Conservation (phyloP, 768 basidiomycete species). For the Lyophyllum decastes region DNA sequence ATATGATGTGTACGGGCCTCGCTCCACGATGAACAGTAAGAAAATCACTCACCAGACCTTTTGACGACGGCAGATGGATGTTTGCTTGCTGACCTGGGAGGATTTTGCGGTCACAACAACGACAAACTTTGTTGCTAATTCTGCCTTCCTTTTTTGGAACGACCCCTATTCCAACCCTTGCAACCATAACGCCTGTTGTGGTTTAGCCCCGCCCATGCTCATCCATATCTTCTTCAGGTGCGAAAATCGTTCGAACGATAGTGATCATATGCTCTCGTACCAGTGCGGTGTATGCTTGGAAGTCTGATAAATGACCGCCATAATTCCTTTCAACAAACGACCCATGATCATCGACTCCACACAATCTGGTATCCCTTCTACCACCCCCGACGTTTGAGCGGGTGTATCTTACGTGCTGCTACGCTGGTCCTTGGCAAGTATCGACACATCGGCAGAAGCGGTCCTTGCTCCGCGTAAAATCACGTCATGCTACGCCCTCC, state of each 20-base stretch:
- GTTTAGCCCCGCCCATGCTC: not conserved
- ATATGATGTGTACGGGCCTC: conserved; percentile 23
- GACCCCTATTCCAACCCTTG: conserved; percentile 8
- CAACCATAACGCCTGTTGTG: not conserved
- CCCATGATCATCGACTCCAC: not conserved
- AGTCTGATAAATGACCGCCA: not conserved
- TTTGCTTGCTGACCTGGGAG: conserved; percentile 32
- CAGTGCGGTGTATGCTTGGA: not conserved
- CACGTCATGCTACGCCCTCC: not conserved
- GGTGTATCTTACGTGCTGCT: not conserved
- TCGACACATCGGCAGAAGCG: not conserved
- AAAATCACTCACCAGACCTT: conserved; percentile 66
- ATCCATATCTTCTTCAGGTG: not conserved
- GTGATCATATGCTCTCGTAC: not conserved
- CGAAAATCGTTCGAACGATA: not conserved
- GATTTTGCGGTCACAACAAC: conserved; percentile 34
- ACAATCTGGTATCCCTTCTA: not conserved
- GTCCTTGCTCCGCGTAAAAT: not conserved
- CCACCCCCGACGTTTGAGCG: not conserved
- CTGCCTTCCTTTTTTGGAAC: conserved; percentile 19
- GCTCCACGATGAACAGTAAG: conserved; percentile 29
- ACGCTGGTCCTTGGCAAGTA: not conserved
- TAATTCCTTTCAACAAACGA: not conserved
- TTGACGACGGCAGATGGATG: conserved; percentile 52
- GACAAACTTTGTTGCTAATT: conserved; percentile 19